These are phyloP conservation scores for Leucaena leucocephala DNA, from an alignment of 306 rosid species.

Conservation along the genomic window DNA sequence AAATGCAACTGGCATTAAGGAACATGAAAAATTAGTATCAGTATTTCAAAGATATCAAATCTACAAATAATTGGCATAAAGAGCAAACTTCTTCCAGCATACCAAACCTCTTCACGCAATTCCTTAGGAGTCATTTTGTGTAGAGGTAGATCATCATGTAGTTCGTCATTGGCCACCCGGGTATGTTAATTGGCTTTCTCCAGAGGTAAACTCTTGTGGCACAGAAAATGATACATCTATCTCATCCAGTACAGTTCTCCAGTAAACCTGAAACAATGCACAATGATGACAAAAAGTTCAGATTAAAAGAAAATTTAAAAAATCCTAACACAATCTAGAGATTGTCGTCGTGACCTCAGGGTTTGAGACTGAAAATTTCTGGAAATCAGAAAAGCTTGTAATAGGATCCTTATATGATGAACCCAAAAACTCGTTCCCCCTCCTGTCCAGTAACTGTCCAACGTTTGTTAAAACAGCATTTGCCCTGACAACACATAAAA, in stretches of 20 bases:
- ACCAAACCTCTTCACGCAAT: slow-evolving; percentile 85
- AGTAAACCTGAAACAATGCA: slow-evolving; percentile 63
- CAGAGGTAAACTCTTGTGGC: slow-evolving; percentile 47
- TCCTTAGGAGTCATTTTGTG: slow-evolving; percentile 66
- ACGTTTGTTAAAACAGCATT: slow-evolving; percentile 64
- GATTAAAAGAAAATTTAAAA: slow-evolving; percentile 7
- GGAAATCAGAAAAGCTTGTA: slow-evolving; percentile 75
- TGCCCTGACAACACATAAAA: slow-evolving; percentile 54
- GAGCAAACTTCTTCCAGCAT: slow-evolving; percentile 37
- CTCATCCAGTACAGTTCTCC: slow-evolving; percentile 77
- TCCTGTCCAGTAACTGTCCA: slow-evolving; percentile 69
- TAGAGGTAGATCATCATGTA: slow-evolving; percentile 63
- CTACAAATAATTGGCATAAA: not conserved
- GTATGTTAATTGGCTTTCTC: slow-evolving; percentile 42
- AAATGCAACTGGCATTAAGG: slow-evolving; percentile 1
- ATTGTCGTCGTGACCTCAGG: slow-evolving; percentile 62
- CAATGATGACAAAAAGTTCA: slow-evolving; percentile 25
- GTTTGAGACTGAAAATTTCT: slow-evolving; percentile 75
- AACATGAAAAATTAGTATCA: not conserved
- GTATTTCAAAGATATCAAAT: not conserved
- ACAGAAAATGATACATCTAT: slow-evolving; percentile 62
- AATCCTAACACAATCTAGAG: slow-evolving; percentile 17
- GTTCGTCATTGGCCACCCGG: slow-evolving; percentile 88
- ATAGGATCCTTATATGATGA: slow-evolving; percentile 79
- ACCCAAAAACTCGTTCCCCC: slow-evolving; percentile 75